Base-by-base conservation (phyloP, 164 flowering plant species). In the Aristolochia californica region DNA sequence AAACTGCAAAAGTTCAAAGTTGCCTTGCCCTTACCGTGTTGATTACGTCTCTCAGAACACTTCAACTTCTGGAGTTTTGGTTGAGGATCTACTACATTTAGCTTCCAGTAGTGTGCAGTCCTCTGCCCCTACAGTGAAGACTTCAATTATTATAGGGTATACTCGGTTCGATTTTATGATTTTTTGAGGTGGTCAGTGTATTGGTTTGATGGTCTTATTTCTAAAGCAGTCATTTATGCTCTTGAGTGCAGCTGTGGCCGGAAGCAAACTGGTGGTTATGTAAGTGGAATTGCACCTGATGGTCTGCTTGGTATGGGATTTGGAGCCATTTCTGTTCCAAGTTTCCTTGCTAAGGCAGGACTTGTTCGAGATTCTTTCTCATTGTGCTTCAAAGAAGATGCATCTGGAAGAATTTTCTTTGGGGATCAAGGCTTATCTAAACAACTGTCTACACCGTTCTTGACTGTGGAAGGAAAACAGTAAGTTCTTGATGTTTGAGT, bases 281-380 rank as follows among this genome's bases (percentile, higher is more conserved):
- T 88, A 64, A 78, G 82, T 58, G 94, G 98, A 40, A 78, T 78
- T 58, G 98, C 98, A 48, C 98, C 98, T 34, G 94, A 93, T 82
- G 98, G 98, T 71, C 81, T 93, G n/a, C 70, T 93, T 76, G 97
- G 98, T 57, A 73, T 89, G 57, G 98, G 98, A 22, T 76, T 80
- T 64, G 90, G 88, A 53, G 78, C 87, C 34, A 75, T 83, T 60
- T 85, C 98, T 27, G 85, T 93, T 62, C 91, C 91, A 38, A 87
- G 88, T 76, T 72, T 72, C 55, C 83, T 93, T 71, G 83, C 97
- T 24, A 87, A 81, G 77, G 71, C 78, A 48, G 97, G 91, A 65
- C 56, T 87, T 51, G 72, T 80, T n/a, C 65, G 62, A 8, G 70
- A 93, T 67, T 80, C 97, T 27, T 93, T 93, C 68, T 93, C 98